Evolutionary conservation across 164 flowering plant genomes (phyloP).

Genomic region (Saururus chinensis): DNA sequence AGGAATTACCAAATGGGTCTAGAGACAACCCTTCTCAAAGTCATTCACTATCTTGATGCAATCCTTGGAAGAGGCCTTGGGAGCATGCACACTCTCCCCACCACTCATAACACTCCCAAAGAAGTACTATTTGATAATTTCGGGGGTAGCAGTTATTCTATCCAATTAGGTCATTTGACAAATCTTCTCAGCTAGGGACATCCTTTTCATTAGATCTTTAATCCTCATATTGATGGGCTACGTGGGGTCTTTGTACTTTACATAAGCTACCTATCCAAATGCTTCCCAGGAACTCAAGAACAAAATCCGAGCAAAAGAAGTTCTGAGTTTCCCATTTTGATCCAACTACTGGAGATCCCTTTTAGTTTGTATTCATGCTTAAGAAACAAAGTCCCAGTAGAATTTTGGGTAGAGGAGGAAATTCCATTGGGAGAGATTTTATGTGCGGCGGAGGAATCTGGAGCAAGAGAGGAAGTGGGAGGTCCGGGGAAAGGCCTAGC

Average conservation of each 20-base stretch:
- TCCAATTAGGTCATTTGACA: constrained; percentile 73
- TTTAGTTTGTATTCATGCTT: background rate
- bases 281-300: constrained; percentile 11
- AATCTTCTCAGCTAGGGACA: constrained; percentile 67
- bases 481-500: too few species aligned
- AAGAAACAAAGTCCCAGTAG: too few species aligned
- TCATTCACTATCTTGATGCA: constrained; percentile 58
- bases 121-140: constrained; percentile 36
- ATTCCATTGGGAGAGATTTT: too few species aligned
- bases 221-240: constrained; percentile 32
- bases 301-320: constrained; percentile 12
- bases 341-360: background rate
- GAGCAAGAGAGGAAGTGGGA: too few species aligned
- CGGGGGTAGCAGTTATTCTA: constrained; percentile 30
- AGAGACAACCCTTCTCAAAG: constrained; percentile 40
- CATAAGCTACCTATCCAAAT: constrained; percentile 15
- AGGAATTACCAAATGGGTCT: constrained; percentile 58
- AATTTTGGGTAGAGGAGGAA: too few species aligned
- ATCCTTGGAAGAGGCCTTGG: constrained; percentile 33
- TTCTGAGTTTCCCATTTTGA: constrained; percentile 12
- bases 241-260: constrained; percentile 58
- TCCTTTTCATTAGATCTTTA: constrained; percentile 38
- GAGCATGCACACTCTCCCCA: constrained; percentile 56
- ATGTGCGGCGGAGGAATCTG: too few species aligned
- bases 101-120: constrained; percentile 73